These are phyloP conservation scores for Postia placenta DNA, from an alignment of 768 basidiomycete species.

Conservation along the genomic window DNA sequence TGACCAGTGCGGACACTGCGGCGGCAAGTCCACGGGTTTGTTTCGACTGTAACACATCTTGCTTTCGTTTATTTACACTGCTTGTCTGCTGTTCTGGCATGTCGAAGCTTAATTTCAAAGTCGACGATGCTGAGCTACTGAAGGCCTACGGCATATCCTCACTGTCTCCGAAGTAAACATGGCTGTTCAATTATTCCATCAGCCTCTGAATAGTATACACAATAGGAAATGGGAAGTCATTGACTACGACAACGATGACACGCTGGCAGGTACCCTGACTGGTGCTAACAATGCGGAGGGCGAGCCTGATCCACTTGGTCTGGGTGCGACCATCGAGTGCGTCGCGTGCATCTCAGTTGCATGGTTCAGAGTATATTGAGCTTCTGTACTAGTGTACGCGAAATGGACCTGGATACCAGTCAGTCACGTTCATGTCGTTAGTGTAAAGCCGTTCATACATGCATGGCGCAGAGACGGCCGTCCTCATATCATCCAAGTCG, in stretches of 20 bases:
- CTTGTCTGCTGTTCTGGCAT: constrained; percentile 16
- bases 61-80: too few relatives aligned
- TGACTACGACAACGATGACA: constrained; percentile 77
- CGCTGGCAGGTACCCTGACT: constrained; percentile 62
- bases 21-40: too few relatives aligned
- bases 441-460: neutral
- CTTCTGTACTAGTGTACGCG: constrained; percentile 41
- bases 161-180: constrained; percentile 64
- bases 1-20: too few relatives aligned
- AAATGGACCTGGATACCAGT: constrained; percentile 79
- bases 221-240: constrained; percentile 85
- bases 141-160: constrained; percentile 84
- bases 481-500: constrained; percentile 85
- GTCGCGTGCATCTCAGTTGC: constrained; percentile 18
- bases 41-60: too few relatives aligned
- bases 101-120: constrained; percentile 60
- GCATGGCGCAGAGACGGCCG: constrained; percentile 56
- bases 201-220: neutral
- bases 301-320: constrained; percentile 74
- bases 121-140: constrained; percentile 78
- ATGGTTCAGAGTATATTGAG: constrained; percentile 1
- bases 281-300: constrained; percentile 42
- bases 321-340: constrained; percentile 61
- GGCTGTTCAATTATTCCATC: neutral
- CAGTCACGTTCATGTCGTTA: constrained; percentile 27